Percentiles rank a stretch among this genome's conserved stretches.
phyloP scores from a whole-genome alignment of 805 yeast species.

The Saccharomycopsis sp. region DNA sequence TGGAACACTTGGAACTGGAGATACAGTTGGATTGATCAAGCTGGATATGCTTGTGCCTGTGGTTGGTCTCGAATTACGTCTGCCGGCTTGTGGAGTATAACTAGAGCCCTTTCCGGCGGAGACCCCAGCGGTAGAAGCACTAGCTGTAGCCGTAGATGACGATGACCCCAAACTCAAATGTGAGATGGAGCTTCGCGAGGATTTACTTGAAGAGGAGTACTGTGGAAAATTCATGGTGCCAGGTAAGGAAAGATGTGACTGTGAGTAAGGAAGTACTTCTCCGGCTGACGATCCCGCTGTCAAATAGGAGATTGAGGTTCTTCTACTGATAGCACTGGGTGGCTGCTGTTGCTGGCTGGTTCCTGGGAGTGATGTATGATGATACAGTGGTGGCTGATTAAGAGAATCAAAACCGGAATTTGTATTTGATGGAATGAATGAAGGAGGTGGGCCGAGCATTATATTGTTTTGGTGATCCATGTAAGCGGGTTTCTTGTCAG shows the following conservation, averaged over 20 bases:
- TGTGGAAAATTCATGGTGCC: neutral
- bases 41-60: conserved; percentile 9
- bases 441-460: neutral
- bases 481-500: neutral
- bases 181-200: neutral
- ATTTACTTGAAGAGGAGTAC: neutral
- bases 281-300: neutral
- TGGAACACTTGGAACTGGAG: neutral
- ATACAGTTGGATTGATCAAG: neutral
- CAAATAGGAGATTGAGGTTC: neutral
- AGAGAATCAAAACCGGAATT: neutral
- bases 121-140: neutral
- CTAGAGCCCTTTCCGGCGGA: neutral
- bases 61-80: conserved; percentile 4
- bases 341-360: neutral
- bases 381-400: neutral
- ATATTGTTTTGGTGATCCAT: neutral
- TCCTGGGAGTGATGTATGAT: neutral
- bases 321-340: neutral
- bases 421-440: neutral
- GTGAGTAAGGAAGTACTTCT: neutral
- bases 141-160: neutral
- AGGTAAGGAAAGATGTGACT: neutral
- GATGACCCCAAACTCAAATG: neutral
- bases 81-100: neutral